Percentiles rank a stretch among this genome's conserved stretches.
phyloP scores from a whole-genome alignment of 768 basidiomycete genomes.

The Cystobasidium tubakii region DNA sequence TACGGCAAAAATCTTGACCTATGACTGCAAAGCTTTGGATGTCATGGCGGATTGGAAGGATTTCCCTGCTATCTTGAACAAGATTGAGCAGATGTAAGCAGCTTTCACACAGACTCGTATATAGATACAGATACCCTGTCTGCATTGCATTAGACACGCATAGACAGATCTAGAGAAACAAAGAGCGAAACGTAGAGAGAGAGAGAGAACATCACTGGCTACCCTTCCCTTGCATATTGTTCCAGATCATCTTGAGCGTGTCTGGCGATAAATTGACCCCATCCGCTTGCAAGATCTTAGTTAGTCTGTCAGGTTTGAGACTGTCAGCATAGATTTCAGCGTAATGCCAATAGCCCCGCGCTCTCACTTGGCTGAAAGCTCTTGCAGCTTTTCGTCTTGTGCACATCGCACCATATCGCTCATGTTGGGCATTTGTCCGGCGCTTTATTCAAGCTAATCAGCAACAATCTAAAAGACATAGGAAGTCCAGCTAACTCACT shows the following conservation, averaged over 20 bases:
- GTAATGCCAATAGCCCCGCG: too few species aligned
- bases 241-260: conserved; percentile 29
- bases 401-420: conserved; percentile 25
- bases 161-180: not conserved
- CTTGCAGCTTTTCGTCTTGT: conserved; percentile 4
- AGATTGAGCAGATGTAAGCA: conserved; percentile 15
- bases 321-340: too few species aligned
- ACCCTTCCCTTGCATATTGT: conserved; percentile 7
- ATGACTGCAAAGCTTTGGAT: conserved; percentile 24
- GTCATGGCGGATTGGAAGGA: conserved; percentile 34
- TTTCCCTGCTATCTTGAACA: conserved; percentile 13
- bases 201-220: not conserved
- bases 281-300: conserved; percentile 16
- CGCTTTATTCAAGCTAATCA: not conserved
- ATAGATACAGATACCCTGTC: not conserved
- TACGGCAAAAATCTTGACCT: conserved; percentile 29
- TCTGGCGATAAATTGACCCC: conserved; percentile 18
- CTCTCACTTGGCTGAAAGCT: conserved; percentile 11
- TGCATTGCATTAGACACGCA: not conserved
- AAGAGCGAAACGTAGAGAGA: not conserved
- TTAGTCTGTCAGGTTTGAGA: too few species aligned
- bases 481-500: not conserved
- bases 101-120: not conserved
- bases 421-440: conserved; percentile 11
- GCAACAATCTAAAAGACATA: too few species aligned